Conservation (phyloP, 768 basidiomycete genomes). For the Candolleomyces efflorescens region DNA sequence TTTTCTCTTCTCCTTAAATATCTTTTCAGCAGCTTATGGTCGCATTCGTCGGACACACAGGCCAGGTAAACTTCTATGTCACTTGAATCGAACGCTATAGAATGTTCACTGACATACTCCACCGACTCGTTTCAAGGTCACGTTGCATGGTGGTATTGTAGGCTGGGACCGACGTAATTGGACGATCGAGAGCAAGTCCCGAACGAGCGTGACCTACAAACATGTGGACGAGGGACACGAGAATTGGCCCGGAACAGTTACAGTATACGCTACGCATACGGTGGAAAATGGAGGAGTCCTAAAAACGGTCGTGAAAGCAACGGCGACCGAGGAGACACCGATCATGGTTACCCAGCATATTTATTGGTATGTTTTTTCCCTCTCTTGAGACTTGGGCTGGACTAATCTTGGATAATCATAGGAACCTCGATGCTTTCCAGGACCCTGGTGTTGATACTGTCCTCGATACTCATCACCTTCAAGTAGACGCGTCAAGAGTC, state of each 20-base stretch:
- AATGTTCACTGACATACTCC: neutral
- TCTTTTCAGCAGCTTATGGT: too few relatives aligned
- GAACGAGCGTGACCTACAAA: constrained; percentile 48
- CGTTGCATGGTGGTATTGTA: constrained; percentile 51
- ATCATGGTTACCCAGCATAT: constrained; percentile 56
- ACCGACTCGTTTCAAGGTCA: constrained; percentile 29
- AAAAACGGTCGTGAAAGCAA: constrained; percentile 39
- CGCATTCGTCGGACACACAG: neutral
- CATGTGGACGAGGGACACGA: constrained; percentile 49
- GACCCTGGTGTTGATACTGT: constrained; percentile 28
- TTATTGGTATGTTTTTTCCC: constrained; percentile 35
- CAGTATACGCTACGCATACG: constrained; percentile 40
- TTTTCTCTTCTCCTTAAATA: neutral
- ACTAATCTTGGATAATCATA: constrained; percentile 10
- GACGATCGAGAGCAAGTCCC: constrained; percentile 39
- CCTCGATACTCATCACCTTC: constrained; percentile 27
- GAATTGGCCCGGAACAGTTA: constrained; percentile 50
- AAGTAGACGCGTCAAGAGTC: constrained; percentile 26
- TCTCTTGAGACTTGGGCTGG: neutral
- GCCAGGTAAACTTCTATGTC: constrained; percentile 13
- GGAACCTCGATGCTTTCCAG: constrained; percentile 53
- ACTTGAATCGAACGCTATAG: too few relatives aligned
- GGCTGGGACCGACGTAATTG: constrained; percentile 59
- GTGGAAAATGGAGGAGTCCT: constrained; percentile 41
- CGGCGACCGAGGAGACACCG: constrained; percentile 47